phyloP scores from a whole-genome alignment of 2,329 filamentous ascomycete species.

The Talaromyces albobiverticillius region DNA sequence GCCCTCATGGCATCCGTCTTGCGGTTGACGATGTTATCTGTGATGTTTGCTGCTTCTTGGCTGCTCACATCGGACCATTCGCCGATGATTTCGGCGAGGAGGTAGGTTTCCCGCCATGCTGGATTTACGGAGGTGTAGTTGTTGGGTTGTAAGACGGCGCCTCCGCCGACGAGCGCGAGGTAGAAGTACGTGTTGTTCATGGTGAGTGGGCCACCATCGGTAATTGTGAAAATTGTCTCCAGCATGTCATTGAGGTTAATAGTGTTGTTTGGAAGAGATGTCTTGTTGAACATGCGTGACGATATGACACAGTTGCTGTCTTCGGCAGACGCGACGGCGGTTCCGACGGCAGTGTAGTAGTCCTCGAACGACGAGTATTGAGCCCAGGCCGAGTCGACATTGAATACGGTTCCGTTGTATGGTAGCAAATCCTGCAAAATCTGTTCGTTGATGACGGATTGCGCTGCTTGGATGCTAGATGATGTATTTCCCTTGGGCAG shows the following conservation, averaged over 20 bases:
- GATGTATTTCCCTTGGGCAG: neutral
- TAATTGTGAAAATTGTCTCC: conserved; percentile 29
- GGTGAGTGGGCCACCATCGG: conserved; percentile 23
- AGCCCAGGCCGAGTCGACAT: neutral
- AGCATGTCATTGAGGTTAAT: conserved; percentile 33
- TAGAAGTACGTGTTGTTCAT: conserved; percentile 33
- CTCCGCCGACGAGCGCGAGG: conserved; percentile 33
- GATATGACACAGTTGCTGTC: neutral
- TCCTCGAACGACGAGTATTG: neutral
- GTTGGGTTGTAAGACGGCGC: conserved; percentile 29
- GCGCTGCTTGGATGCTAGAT: neutral
- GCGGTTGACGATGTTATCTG: conserved; percentile 37
- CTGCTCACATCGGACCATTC: conserved; percentile 32
- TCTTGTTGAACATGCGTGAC: neutral
- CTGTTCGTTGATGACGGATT: neutral
- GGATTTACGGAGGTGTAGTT: conserved; percentile 35
- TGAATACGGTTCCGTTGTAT: neutral
- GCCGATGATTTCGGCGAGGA: conserved; percentile 32
- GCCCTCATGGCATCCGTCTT: conserved; percentile 38
- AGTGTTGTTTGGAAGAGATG: conserved; percentile 1
- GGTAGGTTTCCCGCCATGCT: conserved; percentile 32
- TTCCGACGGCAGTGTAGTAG: neutral
- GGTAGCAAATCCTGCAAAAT: neutral
- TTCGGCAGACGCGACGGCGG: neutral
- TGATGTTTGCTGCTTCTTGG: conserved; percentile 31